Conservation (phyloP, 441 rosid species). For the Brassica hybrid region DNA sequence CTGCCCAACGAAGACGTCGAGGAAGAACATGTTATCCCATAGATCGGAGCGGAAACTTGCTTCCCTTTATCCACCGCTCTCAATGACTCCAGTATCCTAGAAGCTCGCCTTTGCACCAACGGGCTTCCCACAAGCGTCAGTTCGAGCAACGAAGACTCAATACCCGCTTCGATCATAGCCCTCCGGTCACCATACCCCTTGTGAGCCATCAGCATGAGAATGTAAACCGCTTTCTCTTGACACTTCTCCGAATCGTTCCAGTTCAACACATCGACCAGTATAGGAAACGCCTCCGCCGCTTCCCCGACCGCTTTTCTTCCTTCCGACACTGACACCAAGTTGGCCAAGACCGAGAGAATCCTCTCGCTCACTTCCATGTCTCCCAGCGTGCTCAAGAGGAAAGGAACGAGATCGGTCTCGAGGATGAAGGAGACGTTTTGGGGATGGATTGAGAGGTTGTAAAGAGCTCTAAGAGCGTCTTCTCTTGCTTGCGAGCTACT, state of each 20-base stretch:
- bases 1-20: slow-evolving; percentile 51
- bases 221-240: slow-evolving; percentile 89
- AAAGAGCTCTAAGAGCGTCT: slow-evolving; percentile 88
- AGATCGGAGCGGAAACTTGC: slow-evolving; percentile 88
- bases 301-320: slow-evolving; percentile 71
- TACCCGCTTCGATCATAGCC: slow-evolving; percentile 91
- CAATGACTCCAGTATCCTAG: slow-evolving; percentile 80
- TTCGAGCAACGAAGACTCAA: slow-evolving; percentile 83
- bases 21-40: slow-evolving; percentile 55
- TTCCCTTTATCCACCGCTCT: slow-evolving; percentile 82
- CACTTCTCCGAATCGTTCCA: slow-evolving; percentile 88
- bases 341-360: slow-evolving; percentile 71
- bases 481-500: slow-evolving; percentile 69
- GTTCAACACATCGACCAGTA: slow-evolving; percentile 78
- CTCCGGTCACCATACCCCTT: slow-evolving; percentile 73
- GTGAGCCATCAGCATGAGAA: slow-evolving; percentile 90
- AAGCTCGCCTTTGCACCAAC: slow-evolving; percentile 87
- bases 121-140: slow-evolving; percentile 82
- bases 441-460: slow-evolving; percentile 75
- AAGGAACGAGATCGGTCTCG: slow-evolving; percentile 66
- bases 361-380: slow-evolving; percentile 89
- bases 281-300: slow-evolving; percentile 61
- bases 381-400: slow-evolving; percentile 65
- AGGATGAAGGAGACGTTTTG: slow-evolving; percentile 57
- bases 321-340: slow-evolving; percentile 68